Evolutionary conservation across 257 asterid genomes (phyloP), one percentile per base, ranked within the genome.

Genomic region (Scutellaria barbata): DNA sequence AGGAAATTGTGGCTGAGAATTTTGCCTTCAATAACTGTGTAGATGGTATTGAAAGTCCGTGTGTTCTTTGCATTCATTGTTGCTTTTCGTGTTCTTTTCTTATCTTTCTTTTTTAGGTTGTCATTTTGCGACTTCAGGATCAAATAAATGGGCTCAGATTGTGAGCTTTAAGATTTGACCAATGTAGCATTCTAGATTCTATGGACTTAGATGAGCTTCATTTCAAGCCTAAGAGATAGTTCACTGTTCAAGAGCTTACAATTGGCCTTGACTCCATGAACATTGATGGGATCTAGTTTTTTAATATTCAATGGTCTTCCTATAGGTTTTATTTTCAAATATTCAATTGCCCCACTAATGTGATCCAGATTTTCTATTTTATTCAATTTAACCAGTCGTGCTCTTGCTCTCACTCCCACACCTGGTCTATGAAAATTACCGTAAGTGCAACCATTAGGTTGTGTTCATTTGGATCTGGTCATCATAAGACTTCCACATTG

Each of bases 401-500:
- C 75, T 30, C 17, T 58, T 8, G 45, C 30, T 45, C 52, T 68
- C 20, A 37, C 63, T 47, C 51, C 55, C 3, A 1, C 17, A 56
- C 59, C 59, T 5, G 13, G 10, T 22, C 14, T 22, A 10, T 3
- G 55, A 30, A 62, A 30, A 56, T 47, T 12, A 56, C 35, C 33
- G 18, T 56, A 10, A 66, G 12, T 45, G 25, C 11, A 6, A 41
- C 58, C 22, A 18, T 8, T 57, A 22, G 41, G 39, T 5, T 25
- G 63, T n/a, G 13, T 25, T 62, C 43, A 20, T 41, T 53, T 64
- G 50, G 40, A 65, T 59, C 42, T 66, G 74, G 45, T 59, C 18
- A 46, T 48, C 59, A 13, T 16, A 17, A 45, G 48, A 42, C 16
- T 45, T 50, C 48, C 51, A 51, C 71, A 54, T 77, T 77, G 10